phyloP scores from a whole-genome alignment of 495 filamentous ascomycete species.

The Chlorociboria aeruginascens region DNA sequence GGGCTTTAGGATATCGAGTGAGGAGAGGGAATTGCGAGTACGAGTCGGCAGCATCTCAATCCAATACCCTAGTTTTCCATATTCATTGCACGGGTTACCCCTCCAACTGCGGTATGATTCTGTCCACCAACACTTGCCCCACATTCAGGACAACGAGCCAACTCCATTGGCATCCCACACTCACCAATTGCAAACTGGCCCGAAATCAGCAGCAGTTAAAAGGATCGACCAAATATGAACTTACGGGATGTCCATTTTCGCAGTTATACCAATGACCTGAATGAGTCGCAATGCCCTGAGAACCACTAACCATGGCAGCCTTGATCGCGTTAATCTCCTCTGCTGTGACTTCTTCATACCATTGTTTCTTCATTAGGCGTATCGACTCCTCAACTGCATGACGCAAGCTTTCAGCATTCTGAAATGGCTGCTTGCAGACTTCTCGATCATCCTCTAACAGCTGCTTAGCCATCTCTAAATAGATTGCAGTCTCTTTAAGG shows the following conservation, averaged over 20 bases:
- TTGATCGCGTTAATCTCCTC: constrained; percentile 23
- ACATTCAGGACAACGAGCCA: constrained; percentile 40
- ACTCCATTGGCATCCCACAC: constrained; percentile 45
- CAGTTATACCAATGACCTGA: constrained; percentile 27
- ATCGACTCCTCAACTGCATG: constrained; percentile 15
- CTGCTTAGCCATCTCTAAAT: constrained; percentile 10
- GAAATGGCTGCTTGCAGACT: constrained; percentile 12
- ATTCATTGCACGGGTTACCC: constrained; percentile 22
- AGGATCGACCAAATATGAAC: constrained; percentile 7
- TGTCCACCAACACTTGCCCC: constrained; percentile 34
- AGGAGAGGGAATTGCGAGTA: no score
- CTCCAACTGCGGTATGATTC: constrained; percentile 28
- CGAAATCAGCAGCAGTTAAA: constrained; percentile 4
- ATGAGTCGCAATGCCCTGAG: constrained; percentile 20
- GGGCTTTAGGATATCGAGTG: no score
- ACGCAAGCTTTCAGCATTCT: constrained; percentile 7
- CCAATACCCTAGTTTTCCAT: constrained; percentile 8
- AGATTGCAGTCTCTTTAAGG: constrained; percentile 8
- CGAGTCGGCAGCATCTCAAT: background rate
- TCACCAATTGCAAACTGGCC: constrained; percentile 40
- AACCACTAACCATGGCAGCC: constrained; percentile 23
- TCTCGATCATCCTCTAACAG: constrained; percentile 12
- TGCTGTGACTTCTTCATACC: constrained; percentile 20
- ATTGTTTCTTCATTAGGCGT: constrained; percentile 6
- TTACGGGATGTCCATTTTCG: constrained; percentile 23